These are phyloP conservation scores for Paraurostyla sp. DNA, from an alignment of 73 alveolate species.

Conservation along the genomic window DNA sequence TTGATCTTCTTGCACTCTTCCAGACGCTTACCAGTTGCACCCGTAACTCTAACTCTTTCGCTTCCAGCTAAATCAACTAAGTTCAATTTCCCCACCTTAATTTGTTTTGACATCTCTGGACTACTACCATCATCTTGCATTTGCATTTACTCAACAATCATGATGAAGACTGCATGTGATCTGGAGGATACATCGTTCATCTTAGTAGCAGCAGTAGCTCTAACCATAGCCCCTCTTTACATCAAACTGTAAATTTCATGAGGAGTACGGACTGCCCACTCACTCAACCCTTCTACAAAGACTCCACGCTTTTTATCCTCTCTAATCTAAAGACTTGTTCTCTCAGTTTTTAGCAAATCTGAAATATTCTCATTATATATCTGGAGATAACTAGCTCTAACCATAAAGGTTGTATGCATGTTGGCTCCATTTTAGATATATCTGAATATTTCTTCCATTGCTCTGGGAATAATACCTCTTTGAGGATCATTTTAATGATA, in stretches of 20 bases:
- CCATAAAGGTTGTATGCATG: conserved; percentile 90
- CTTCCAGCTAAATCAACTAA: conserved; percentile 93
- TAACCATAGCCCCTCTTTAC: conserved; percentile 90
- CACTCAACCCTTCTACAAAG: conserved; percentile 96
- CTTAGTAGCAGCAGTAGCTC: conserved; percentile 93
- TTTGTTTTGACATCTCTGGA: conserved; percentile 59
- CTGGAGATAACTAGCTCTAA: conserved; percentile 93
- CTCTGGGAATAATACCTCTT: conserved; percentile 98
- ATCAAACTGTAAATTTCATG: conserved; percentile 80
- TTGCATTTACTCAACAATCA: conserved; percentile 93
- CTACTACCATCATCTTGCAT: conserved; percentile 34
- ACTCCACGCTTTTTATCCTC: conserved; percentile 97
- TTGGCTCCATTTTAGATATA: conserved; percentile 87
- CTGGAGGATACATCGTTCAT: conserved; percentile 97
- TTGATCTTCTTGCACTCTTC: conserved; percentile 92
- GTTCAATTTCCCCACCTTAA: conserved; percentile 92
- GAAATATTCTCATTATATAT: conserved; percentile 96
- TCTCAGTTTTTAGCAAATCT: conserved; percentile 94
- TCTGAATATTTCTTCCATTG: conserved; percentile 97
- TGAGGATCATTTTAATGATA: conserved; percentile 92
- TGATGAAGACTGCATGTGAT: conserved; percentile 97
- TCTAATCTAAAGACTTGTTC: conserved; percentile 86
- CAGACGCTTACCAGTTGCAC: conserved; percentile 91
- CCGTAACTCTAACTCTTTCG: conserved; percentile 90
- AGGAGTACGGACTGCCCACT: conserved; percentile 97